A percentile compares a stretch with the other conserved stretches of the same genome.
phyloP scores from a whole-genome alignment of 352 stramenopile genomes.

The Phytophthora tentaculata region DNA sequence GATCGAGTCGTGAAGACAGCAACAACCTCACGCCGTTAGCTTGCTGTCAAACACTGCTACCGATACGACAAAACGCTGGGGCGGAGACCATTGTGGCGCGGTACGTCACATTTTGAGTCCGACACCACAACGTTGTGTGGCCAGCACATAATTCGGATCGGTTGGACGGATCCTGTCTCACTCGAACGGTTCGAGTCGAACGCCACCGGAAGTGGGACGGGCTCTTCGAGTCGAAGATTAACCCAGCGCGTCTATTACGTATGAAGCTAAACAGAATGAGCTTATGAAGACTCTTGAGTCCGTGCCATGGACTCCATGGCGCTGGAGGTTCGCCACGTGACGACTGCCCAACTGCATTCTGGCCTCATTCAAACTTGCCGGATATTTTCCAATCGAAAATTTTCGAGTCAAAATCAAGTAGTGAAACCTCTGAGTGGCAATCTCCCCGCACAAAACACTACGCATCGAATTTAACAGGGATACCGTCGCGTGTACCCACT shows the following conservation, averaged over 20 bases:
- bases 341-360: slow-evolving; percentile 15
- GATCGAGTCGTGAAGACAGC: too few relatives aligned
- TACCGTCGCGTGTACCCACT: background rate
- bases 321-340: too few relatives aligned
- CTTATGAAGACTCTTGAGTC: background rate
- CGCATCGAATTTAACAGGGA: background rate
- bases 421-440: slow-evolving; percentile 13
- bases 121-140: background rate
- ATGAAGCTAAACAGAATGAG: background rate
- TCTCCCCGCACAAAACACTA: slow-evolving; percentile 5
- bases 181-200: too few relatives aligned
- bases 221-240: slow-evolving; percentile 1
- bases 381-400: slow-evolving; percentile 37
- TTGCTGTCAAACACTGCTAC: background rate
- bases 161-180: slow-evolving; percentile 24
- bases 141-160: slow-evolving; percentile 18
- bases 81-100: background rate
- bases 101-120: background rate
- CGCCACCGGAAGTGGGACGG: too few relatives aligned
- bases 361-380: slow-evolving; percentile 14
- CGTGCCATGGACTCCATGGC: too few relatives aligned
- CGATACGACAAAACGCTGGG: background rate
- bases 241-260: background rate
- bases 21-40: background rate
- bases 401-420: slow-evolving; percentile 34